phyloP scores from a whole-genome alignment of 2,329 filamentous ascomycete genomes.

The Ambrosiella cleistominuta region DNA sequence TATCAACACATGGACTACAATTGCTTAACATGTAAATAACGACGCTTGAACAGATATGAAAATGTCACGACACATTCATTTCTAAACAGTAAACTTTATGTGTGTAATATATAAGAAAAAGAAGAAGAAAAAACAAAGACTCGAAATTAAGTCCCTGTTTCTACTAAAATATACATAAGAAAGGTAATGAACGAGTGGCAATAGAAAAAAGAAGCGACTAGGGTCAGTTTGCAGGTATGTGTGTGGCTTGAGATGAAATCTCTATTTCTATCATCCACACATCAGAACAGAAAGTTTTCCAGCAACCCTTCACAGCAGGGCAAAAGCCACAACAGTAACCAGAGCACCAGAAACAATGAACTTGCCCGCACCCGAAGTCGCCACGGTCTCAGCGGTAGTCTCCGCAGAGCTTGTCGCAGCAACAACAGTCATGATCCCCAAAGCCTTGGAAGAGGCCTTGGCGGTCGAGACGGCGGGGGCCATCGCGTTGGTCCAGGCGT shows the following conservation, averaged over 20 bases:
- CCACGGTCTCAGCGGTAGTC: not conserved
- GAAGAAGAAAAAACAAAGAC: not conserved
- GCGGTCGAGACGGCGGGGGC: not conserved
- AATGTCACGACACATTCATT: constrained; percentile 2
- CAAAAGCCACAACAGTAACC: not conserved
- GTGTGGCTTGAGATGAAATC: not conserved
- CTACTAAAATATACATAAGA: constrained; percentile 1
- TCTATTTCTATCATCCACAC: not conserved
- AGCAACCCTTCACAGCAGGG: not conserved
- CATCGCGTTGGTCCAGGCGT: not conserved
- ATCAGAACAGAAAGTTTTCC: not conserved
- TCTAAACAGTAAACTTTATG: not conserved
- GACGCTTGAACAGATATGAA: not conserved
- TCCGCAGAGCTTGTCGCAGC: not conserved
- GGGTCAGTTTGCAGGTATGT: not conserved
- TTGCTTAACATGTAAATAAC: not conserved
- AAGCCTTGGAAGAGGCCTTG: not conserved
- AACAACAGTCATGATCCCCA: constrained; percentile 11
- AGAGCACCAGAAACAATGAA: not conserved
- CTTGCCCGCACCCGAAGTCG: not conserved
- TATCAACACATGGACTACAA: not conserved
- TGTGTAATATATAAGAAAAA: not conserved
- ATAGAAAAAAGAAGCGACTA: constrained; percentile 1
- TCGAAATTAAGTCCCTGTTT: not conserved
- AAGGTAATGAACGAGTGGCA: not conserved